Percentiles rank a stretch among this genome's conserved stretches.
phyloP scores from a whole-genome alignment of 2,329 filamentous ascomycete genomes.

The Diaporthe sp. region DNA sequence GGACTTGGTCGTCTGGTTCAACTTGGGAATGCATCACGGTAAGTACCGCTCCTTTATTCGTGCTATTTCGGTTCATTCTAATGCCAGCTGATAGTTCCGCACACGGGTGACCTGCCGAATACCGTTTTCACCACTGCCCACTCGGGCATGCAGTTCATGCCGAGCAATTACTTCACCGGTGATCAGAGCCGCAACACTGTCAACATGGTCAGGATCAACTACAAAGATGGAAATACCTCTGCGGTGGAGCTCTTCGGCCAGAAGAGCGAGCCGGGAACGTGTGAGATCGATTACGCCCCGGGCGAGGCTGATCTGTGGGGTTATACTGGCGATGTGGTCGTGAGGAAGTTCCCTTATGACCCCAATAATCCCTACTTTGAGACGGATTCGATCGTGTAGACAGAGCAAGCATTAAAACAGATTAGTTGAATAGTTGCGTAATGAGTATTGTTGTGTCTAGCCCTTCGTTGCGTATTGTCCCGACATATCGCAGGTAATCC shows the following conservation, averaged over 20 bases:
- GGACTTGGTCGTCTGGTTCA: constrained; percentile 67
- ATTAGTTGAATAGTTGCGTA: background rate
- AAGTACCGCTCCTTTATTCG: background rate
- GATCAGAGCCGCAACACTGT: constrained; percentile 57
- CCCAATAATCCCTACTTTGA: constrained; percentile 53
- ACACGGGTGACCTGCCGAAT: constrained; percentile 67
- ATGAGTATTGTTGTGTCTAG: too few species aligned
- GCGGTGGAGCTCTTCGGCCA: constrained; percentile 52
- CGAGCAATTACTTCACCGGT: constrained; percentile 58
- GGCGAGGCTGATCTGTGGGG: constrained; percentile 46
- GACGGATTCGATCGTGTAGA: constrained; percentile 48
- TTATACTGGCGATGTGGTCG: constrained; percentile 53
- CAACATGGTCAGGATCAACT: constrained; percentile 57
- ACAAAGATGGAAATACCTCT: constrained; percentile 48
- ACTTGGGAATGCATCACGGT: constrained; percentile 67
- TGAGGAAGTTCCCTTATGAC: constrained; percentile 56
- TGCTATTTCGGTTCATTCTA: background rate
- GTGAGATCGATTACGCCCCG: constrained; percentile 47
- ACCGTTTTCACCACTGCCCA: constrained; percentile 65
- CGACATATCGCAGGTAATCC: too few species aligned
- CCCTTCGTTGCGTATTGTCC: too few species aligned
- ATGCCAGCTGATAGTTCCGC: constrained; percentile 42
- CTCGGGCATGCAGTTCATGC: constrained; percentile 58
- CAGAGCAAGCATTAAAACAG: background rate
- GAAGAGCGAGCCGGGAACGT: constrained; percentile 43